phyloP scores from a whole-genome alignment of 371 early-diverging fungal genomes.

The Fennellomyces sp. region DNA sequence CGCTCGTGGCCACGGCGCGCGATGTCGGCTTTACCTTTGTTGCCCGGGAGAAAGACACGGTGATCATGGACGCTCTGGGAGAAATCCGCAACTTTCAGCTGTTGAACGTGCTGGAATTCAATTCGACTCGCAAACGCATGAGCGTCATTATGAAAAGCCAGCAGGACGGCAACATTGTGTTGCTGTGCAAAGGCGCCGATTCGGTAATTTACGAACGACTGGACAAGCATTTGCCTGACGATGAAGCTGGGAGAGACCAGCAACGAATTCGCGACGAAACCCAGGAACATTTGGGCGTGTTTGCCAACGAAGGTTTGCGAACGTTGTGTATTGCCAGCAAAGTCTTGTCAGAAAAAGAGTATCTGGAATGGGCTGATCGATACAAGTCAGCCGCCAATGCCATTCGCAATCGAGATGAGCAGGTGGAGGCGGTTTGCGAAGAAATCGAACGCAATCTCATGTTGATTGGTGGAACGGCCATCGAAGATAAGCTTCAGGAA shows the following conservation, averaged over 20 bases:
- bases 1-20: slow-evolving; percentile 87
- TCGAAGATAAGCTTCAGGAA: slow-evolving; percentile 93
- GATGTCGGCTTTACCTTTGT: slow-evolving; percentile 90
- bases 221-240: slow-evolving; percentile 28
- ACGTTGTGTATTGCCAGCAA: slow-evolving; percentile 89
- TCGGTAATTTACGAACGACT: slow-evolving; percentile 85
- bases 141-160: slow-evolving; percentile 74
- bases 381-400: slow-evolving; percentile 83
- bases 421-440: slow-evolving; percentile 84
- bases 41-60: slow-evolving; percentile 68
- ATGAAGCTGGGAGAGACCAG: slow-evolving; percentile 50
- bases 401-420: slow-evolving; percentile 79
- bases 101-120: slow-evolving; percentile 85
- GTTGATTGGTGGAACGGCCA: slow-evolving; percentile 84
- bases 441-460: slow-evolving; percentile 74
- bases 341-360: slow-evolving; percentile 74
- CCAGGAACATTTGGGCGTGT: slow-evolving; percentile 49
- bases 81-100: slow-evolving; percentile 63
- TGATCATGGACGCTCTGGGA: slow-evolving; percentile 77
- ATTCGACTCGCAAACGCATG: slow-evolving; percentile 89
- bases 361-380: slow-evolving; percentile 74
- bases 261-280: slow-evolving; percentile 46
- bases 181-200: slow-evolving; percentile 97
- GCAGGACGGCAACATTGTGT: slow-evolving; percentile 71
- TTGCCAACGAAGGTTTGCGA: slow-evolving; percentile 92